phyloP scores from a whole-genome alignment of 2,329 filamentous ascomycete species.

The Fusarium sp. region DNA sequence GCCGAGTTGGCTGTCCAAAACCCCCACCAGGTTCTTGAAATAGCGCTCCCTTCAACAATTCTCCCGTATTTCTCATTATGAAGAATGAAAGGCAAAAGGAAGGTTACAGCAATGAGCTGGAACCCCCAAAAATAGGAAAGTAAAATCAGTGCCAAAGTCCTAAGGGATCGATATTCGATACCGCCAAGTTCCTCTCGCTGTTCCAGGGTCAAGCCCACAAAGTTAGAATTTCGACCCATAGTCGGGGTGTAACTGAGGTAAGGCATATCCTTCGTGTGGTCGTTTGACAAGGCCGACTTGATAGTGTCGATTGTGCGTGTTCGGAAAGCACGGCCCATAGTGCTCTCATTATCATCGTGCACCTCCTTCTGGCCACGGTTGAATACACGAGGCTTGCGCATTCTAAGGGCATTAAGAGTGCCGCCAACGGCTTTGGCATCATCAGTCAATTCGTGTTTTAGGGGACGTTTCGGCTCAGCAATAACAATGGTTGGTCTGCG shows the following conservation, averaged over 20 bases:
- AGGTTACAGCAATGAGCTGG: constrained; percentile 78
- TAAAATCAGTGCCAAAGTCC: constrained; percentile 83
- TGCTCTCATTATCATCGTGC: constrained; percentile 50
- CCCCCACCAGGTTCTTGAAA: constrained; percentile 86
- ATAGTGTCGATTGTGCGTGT: constrained; percentile 68
- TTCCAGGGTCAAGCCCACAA: constrained; percentile 86
- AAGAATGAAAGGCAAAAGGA: constrained; percentile 83
- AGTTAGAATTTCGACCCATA: constrained; percentile 90
- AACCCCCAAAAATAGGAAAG: constrained; percentile 85
- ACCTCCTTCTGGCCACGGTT: constrained; percentile 51
- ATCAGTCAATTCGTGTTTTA: constrained; percentile 52
- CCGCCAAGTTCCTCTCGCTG: constrained; percentile 95
- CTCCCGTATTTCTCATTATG: constrained; percentile 68
- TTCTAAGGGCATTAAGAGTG: constrained; percentile 53
- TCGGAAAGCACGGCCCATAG: constrained; percentile 42
- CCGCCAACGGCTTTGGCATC: constrained; percentile 55
- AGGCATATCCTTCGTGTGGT: constrained; percentile 72
- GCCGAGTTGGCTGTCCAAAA: constrained; percentile 88
- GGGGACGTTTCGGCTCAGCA: constrained; percentile 64
- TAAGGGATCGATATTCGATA: constrained; percentile 93
- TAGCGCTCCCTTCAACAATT: constrained; percentile 69
- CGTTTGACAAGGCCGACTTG: constrained; percentile 63
- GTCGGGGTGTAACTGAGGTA: constrained; percentile 97
- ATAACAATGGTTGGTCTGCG: constrained; percentile 71
- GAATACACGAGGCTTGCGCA: constrained; percentile 55